Percentiles rank a stretch among this genome's conserved stretches.
Evolutionary conservation across 2,329 filamentous ascomycete genomes (phyloP).

Genomic region (Pleurostoma richardsiae): DNA sequence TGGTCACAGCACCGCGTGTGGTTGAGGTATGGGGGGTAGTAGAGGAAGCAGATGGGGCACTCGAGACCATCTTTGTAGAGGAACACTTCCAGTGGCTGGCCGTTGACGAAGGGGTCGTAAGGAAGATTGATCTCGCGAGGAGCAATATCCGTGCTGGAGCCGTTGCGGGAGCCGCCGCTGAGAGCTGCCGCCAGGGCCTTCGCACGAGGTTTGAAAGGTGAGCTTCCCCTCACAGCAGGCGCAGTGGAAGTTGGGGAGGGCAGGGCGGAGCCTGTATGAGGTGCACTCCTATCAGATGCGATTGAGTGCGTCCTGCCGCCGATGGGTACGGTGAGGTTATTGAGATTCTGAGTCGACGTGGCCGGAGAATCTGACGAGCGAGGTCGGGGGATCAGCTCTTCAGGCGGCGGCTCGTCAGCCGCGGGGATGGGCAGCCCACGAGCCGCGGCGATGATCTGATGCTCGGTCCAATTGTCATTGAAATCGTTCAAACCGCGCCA

Average conservation of each 20-base stretch:
- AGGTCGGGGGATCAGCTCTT: slow-evolving; percentile 49
- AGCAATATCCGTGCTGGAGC: slow-evolving; percentile 63
- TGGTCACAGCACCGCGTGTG: slow-evolving; percentile 94
- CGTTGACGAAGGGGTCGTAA: slow-evolving; percentile 83
- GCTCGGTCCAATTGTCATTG: slow-evolving; percentile 83
- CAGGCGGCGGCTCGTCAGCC: slow-evolving; percentile 75
- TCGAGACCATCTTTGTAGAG: slow-evolving; percentile 88
- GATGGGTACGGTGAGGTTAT: slow-evolving; percentile 75
- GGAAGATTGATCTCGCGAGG: slow-evolving; percentile 78
- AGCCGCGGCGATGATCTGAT: slow-evolving; percentile 89
- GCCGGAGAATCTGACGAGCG: slow-evolving; percentile 41
- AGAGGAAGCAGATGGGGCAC: slow-evolving; percentile 95
- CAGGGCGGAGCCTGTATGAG: slow-evolving; percentile 57
- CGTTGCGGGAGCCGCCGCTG: slow-evolving; percentile 67
- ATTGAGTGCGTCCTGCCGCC: slow-evolving; percentile 70
- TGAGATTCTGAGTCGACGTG: slow-evolving; percentile 55
- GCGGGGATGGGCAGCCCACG: slow-evolving; percentile 79
- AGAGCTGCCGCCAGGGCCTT: slow-evolving; percentile 85
- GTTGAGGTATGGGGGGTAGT: slow-evolving; percentile 92
- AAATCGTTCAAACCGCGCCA: slow-evolving; percentile 93
- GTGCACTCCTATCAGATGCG: slow-evolving; percentile 65
- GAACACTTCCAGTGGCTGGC: slow-evolving; percentile 88
- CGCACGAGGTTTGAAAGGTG: slow-evolving; percentile 73
- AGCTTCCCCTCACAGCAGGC: slow-evolving; percentile 35
- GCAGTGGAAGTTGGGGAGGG: slow-evolving; percentile 50